Conservation (phyloP, 2,329 filamentous ascomycete genomes). For the Alternaria incomplexa region DNA sequence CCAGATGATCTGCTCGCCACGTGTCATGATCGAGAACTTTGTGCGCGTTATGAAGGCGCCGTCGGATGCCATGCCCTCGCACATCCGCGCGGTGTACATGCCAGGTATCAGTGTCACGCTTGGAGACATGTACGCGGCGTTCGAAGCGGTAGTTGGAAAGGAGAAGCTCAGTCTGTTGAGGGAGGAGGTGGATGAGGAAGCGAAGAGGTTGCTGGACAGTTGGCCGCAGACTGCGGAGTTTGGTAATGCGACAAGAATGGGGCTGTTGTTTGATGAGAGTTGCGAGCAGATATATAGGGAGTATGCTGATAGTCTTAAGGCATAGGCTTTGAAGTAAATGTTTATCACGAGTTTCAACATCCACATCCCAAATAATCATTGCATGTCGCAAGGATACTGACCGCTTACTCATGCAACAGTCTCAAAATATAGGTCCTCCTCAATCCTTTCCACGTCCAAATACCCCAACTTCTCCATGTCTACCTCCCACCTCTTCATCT, state of each 20-base stretch:
- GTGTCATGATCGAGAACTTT: slow-evolving; percentile 60
- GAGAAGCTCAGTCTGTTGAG: slow-evolving; percentile 56
- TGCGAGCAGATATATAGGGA: slow-evolving; percentile 12
- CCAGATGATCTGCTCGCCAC: slow-evolving; percentile 62
- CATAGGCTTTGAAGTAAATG: neutral
- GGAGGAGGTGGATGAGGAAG: slow-evolving; percentile 39
- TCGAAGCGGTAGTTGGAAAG: slow-evolving; percentile 58
- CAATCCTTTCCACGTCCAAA: neutral
- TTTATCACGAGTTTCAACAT: neutral
- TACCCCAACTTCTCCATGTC: neutral
- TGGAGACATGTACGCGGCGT: slow-evolving; percentile 60
- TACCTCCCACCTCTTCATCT: neutral
- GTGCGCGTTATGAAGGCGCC: slow-evolving; percentile 57
- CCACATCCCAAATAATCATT: neutral
- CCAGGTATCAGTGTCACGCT: slow-evolving; percentile 59
- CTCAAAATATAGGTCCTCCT: neutral
- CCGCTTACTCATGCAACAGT: neutral
- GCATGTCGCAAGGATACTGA: neutral
- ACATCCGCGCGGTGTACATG: slow-evolving; percentile 41
- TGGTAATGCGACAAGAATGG: slow-evolving; percentile 4
- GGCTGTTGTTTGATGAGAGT: slow-evolving; percentile 7
- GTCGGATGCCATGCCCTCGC: slow-evolving; percentile 51
- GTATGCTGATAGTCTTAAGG: slow-evolving; percentile 10
- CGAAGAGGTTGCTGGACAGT: slow-evolving; percentile 4
- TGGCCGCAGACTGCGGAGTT: slow-evolving; percentile 8